A percentile compares a stretch with the other conserved stretches of the same genome.
Conservation (phyloP, 2,329 filamentous ascomycete species). For the Colletotrichum tamarilloi region DNA sequence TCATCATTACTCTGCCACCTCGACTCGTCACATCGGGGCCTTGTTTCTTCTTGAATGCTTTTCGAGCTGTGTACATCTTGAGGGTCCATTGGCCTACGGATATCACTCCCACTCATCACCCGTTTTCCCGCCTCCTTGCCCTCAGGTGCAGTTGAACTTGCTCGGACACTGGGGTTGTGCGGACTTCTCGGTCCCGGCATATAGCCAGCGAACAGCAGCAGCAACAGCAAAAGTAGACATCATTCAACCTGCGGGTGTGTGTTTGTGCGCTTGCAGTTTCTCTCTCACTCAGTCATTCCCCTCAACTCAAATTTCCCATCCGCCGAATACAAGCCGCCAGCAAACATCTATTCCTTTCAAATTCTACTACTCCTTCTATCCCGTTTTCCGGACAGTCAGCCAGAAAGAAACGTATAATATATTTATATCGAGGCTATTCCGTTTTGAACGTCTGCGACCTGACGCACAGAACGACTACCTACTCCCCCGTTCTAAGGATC, state of each 20-base stretch:
- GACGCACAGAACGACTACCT: conserved; percentile 34
- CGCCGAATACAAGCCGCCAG: not conserved
- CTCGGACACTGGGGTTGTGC: conserved; percentile 18
- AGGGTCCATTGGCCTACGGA: conserved; percentile 10
- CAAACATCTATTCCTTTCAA: not conserved
- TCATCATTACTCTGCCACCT: conserved; percentile 16
- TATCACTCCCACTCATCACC: not conserved
- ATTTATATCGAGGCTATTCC: conserved; percentile 36
- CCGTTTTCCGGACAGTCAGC: not conserved
- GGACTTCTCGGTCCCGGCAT: conserved; percentile 20
- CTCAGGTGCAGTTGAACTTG: not conserved
- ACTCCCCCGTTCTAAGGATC: conserved; percentile 32
- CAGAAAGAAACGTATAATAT: conserved; percentile 21
- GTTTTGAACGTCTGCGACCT: conserved; percentile 33
- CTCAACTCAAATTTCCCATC: not conserved
- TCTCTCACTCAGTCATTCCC: not conserved
- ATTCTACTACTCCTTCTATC: conserved; percentile 6
- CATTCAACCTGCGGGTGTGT: conserved; percentile 4
- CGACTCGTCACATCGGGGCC: conserved; percentile 32
- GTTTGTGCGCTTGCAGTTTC: conserved; percentile 31
- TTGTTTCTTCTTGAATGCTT: conserved; percentile 32
- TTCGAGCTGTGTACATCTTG: conserved; percentile 1
- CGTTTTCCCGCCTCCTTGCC: not conserved
- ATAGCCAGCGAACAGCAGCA: not conserved
- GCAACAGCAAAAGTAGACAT: not conserved